These are phyloP conservation scores for Fraxinus albicans DNA, from an alignment of 305 asterid species.

Conservation along the genomic window DNA sequence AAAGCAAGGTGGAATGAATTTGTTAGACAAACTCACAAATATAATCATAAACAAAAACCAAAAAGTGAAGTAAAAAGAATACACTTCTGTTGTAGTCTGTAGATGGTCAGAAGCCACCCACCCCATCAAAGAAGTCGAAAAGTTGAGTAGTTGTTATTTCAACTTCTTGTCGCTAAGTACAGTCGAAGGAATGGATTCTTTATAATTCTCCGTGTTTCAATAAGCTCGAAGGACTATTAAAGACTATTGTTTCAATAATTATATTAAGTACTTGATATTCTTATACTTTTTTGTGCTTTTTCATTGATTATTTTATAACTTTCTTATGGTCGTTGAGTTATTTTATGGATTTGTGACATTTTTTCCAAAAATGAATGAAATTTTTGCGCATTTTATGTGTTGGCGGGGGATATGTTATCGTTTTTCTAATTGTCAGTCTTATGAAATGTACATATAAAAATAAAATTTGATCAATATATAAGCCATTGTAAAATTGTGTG, in stretches of 20 bases:
- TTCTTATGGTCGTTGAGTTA: not conserved
- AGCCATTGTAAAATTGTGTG: not conserved
- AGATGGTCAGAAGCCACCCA: too few relatives aligned
- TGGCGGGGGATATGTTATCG: too few relatives aligned
- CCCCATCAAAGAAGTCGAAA: too few relatives aligned
- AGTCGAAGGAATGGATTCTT: not conserved
- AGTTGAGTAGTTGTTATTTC: too few relatives aligned
- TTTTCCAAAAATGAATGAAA: too few relatives aligned
- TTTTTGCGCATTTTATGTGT: too few relatives aligned
- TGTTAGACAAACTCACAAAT: not conserved
- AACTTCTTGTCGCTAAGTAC: not conserved
- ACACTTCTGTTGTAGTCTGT: too few relatives aligned
- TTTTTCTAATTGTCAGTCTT: too few relatives aligned
- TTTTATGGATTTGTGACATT: not conserved
- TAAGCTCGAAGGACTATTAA: not conserved
- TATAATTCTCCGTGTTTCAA: not conserved
- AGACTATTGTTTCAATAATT: not conserved
- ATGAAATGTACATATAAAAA: too few relatives aligned
- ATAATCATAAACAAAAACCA: too few relatives aligned
- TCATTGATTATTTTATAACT: not conserved
- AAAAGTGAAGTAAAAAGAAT: too few relatives aligned
- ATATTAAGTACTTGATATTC: not conserved
- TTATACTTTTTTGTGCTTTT: too few relatives aligned
- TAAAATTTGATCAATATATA: not conserved
- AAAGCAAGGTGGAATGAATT: not conserved